Evolutionary conservation across 2,329 filamentous ascomycete genomes (phyloP), one percentile per base, ranked within the genome.

Genomic region (Knufia fluminis): DNA sequence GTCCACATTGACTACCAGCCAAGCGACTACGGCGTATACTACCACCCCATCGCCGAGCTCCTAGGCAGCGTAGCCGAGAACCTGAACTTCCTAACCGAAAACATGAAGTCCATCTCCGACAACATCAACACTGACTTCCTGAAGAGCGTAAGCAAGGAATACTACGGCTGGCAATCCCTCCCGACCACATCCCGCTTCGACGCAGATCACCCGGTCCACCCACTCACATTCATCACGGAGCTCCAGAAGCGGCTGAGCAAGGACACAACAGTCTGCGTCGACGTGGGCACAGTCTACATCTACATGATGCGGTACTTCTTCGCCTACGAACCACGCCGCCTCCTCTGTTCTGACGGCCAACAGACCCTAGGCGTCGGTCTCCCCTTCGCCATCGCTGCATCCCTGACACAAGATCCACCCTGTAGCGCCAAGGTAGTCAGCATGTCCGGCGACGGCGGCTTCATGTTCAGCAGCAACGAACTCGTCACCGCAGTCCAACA

Each of bases 251-350:
- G 64, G 3, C 63, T 74, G 6, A 62, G 63, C 3, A 60, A 68
- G 7, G 59, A 66, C 35, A 71, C 71, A 0, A 69, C 66, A 0
- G 69, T 74, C 14, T 64, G 63, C n/a, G 66, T 61, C 31, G 71
- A 74, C 51, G 69, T 74, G 1, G 71, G 71, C 4, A 71, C 69
- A 0, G 69, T 72, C 16, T 74, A 74, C 61, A 73, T 74, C 55
- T 74, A 68, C 60, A 67, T 73, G 59, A 70, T 68, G 59, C 65
- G 70, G 1, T 46, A 32, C 47, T 58, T 58, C 51, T 58, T 57
- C 38, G 53, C 54, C 12, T 58, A 58, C 49, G 52, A 57, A 35
- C 71, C 71, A 2, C 68, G 68, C 14, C 66, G 64, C 0, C 67
- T 74, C 23, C 65, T 74, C 12, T 71, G 70, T 46, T 71, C 68